These are phyloP conservation scores for Neurospora tetraspora DNA, from an alignment of 495 filamentous ascomycete species.

Conservation along the genomic window DNA sequence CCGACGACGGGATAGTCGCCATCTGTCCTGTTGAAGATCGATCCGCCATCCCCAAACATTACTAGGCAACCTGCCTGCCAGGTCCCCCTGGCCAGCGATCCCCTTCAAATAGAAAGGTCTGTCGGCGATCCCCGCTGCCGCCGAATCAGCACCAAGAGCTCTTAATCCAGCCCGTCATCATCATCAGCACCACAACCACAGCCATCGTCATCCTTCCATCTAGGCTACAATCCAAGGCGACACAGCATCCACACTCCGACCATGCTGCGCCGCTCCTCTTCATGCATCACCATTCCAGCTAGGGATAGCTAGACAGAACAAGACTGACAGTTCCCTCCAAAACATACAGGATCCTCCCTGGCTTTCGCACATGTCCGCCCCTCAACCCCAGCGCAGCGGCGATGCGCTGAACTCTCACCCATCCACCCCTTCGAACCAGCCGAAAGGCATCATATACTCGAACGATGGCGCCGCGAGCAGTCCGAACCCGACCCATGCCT, in stretches of 20 bases:
- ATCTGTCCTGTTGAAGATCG: neutral
- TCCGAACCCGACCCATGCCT: constrained; percentile 24
- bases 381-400: constrained; percentile 23
- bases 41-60: neutral
- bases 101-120: neutral
- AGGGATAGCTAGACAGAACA: constrained; percentile 5
- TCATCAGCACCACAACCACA: neutral
- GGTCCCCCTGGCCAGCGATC: neutral
- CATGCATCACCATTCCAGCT: neutral
- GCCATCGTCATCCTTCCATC: neutral
- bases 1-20: neutral
- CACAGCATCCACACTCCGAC: neutral
- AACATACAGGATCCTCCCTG: constrained; percentile 34
- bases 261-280: constrained; percentile 2
- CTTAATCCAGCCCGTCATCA: neutral
- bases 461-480: constrained; percentile 18
- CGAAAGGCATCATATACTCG: constrained; percentile 12
- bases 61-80: neutral
- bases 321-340: constrained; percentile 11
- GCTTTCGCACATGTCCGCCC: constrained; percentile 41
- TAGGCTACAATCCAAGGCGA: neutral
- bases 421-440: constrained; percentile 16
- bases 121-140: neutral
- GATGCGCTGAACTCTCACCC: constrained; percentile 21
- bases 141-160: neutral